Conservation (phyloP, 75 land plant species). For the Cupressus sempervirens region DNA sequence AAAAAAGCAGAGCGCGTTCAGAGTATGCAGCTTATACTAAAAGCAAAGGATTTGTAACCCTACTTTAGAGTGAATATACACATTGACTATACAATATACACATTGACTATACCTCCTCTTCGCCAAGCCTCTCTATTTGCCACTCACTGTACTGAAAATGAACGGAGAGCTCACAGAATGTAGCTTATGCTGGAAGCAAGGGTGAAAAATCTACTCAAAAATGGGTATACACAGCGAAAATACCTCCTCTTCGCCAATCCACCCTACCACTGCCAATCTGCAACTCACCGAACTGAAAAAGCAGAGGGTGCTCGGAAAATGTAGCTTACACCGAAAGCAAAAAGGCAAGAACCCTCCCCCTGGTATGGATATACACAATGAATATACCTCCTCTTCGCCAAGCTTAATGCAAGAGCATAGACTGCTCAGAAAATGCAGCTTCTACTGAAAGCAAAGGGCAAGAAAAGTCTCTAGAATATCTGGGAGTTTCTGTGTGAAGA, state of each 20-base stretch:
- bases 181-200: too few species aligned
- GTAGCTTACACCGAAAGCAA: not conserved
- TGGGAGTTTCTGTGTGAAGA: not conserved
- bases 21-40: too few species aligned
- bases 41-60: too few species aligned
- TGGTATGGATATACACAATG: not conserved
- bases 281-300: not conserved
- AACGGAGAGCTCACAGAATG: too few species aligned
- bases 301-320: not conserved
- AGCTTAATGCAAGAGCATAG: not conserved
- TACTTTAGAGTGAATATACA: not conserved
- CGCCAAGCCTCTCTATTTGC: not conserved
- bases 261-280: not conserved
- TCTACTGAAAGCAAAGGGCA: not conserved
- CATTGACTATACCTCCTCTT: not conserved
- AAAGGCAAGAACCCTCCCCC: not conserved
- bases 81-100: not conserved
- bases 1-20: too few species aligned
- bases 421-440: not conserved
- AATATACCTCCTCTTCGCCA: not conserved
- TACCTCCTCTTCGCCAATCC: not conserved
- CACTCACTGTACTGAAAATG: too few species aligned
- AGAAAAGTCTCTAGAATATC: not conserved
- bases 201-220: not conserved
- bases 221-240: not conserved